Base-by-base conservation (phyloP, 495 filamentous ascomycete genomes). In the Neurospora sp. region DNA sequence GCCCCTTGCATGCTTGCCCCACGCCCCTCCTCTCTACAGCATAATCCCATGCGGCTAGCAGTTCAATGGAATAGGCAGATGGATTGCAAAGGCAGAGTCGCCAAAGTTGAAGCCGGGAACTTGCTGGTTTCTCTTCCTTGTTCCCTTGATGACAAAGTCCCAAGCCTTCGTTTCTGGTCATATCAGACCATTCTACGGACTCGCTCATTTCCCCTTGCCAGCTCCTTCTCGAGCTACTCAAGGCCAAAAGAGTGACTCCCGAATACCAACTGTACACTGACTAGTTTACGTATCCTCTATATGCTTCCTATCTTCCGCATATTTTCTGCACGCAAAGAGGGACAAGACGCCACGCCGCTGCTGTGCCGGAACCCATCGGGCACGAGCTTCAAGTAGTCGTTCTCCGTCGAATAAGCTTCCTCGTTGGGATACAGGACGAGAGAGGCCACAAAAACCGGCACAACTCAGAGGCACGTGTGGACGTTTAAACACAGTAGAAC, bases 31-130 rank as follows among this genome's bases (percentile, higher is more conserved):
- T 73, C 59, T 39, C 41, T 68, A 69, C 73, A 76, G 53, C 73
- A 76, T 70, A 69, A 72, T 75, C 70, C 68, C 73, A 73, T 76
- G 75, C 75, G 75, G 75, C 71, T 68, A 70, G 68, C 65, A 70
- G 73, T 76, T 70, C 70, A 75, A 76, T 70, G 75, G 71, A 75
- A 72, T 73, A 72, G 71, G 74, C 71, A 68, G 27, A 61, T 61
- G 53, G 53, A 61, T 61, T 61, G 53, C 27, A 61, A 61, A 61
- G 27, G 5, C 14, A 61, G 53, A 27, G 53, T 61, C 53, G 53
- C 53, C 53, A 35, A 35, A 35, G 53, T 61, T 22, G 48, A 61
- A 35, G 27, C 53, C 53, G 14, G 53, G 53, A 27, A 61, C 53
- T 61, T 35, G 53, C 53, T 61, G 27, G 48, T 61, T 61, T 61